Evolutionary conservation across 2,329 filamentous ascomycete species (phyloP), one percentile per base, ranked within the genome.

Genomic region (Emmonsia crescens): DNA sequence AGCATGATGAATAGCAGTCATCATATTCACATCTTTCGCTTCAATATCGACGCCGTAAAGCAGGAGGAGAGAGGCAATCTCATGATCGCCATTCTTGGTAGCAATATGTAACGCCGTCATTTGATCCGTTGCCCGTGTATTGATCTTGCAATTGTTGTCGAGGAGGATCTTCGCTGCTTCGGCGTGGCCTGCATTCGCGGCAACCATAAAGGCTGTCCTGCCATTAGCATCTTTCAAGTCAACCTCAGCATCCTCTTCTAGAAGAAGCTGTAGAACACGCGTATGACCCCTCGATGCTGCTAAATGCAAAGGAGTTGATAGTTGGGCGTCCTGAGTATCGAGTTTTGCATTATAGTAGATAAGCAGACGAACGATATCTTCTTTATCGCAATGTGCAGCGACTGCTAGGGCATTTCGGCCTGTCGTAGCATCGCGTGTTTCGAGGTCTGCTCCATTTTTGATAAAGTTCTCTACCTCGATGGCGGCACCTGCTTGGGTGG

Each of bases 71-170:
- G 70, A 61, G 14, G 75, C 69, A n/a, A 72, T 68, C 31, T 75
- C 72, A 29, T 68, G 65, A 54, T 75, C 73, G 0, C 73, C 74
- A 58, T 73, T 74, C 60, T 68, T 74, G 3, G 70, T 67, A 46
- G 74, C 73, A 73, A 72, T 74, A 55, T 77, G 75, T 29, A 76
- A 62, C 0, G 73, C 74, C 38, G 71, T 77, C 55, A 73, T 69
- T 40, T 70, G 68, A 6, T 72, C 71, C 55, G 66, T 60, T 3
- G 67, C 60, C 61, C 75, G 71, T 5, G 66, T 63, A 62, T 72
- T 72, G 21, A 73, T 66, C 49, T 71, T 65, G 64, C 66, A 66
- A 5, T 71, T 68, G 27, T 62, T 68, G 19, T 68, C 65, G 31
- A 77, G 67, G 21, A 77, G 62, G 19, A 75, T 36, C 49, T 68